Evolutionary conservation across 345 rosid species (phyloP).

Genomic region (Murraya koenigii): DNA sequence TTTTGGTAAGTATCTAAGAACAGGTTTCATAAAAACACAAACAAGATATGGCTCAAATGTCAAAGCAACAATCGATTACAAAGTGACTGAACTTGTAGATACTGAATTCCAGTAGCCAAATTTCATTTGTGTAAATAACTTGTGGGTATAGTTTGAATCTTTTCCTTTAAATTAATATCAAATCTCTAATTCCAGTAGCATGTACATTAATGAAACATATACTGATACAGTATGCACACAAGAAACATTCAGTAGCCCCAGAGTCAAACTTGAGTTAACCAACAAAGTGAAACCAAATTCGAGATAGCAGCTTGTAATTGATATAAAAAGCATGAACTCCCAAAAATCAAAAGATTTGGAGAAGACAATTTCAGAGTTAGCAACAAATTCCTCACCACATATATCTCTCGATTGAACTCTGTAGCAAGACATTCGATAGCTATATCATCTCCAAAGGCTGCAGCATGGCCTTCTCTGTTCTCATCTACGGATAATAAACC

Average conservation of each 20-base stretch:
- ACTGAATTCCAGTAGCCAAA: not conserved
- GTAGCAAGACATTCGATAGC: conserved; percentile 97
- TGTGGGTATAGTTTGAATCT: not conserved
- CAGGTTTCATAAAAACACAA: not conserved
- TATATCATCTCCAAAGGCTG: conserved; percentile 97
- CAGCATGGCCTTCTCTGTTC: conserved; percentile 81
- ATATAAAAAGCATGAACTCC: not conserved
- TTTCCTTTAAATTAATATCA: not conserved
- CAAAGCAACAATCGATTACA: not conserved
- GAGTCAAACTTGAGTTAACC: not conserved
- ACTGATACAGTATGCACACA: not conserved
- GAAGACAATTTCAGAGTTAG: not conserved
- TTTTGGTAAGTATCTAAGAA: not conserved
- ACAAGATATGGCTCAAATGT: not conserved
- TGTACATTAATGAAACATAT: not conserved
- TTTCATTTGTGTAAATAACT: not conserved
- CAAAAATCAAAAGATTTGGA: not conserved
- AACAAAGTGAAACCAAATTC: not conserved
- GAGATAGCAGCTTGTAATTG: not conserved
- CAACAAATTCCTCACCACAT: conserved; percentile 52
- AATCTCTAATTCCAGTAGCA: not conserved
- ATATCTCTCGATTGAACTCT: conserved; percentile 90
- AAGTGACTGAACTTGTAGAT: not conserved
- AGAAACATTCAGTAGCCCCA: not conserved
- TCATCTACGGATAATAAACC: conserved; percentile 90